Conservation (phyloP, 495 filamentous ascomycete species). For the Hypomontagnella monticulosa region DNA sequence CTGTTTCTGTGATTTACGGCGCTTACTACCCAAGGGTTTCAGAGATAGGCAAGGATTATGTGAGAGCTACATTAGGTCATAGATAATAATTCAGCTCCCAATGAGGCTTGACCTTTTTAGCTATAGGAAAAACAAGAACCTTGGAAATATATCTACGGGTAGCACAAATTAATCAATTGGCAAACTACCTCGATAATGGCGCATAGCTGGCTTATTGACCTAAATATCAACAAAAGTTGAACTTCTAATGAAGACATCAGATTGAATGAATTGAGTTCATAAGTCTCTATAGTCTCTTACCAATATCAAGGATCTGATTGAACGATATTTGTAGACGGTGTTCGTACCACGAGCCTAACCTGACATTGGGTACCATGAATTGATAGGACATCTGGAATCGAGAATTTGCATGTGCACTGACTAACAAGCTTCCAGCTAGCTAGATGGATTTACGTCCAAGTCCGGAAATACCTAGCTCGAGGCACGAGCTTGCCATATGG, state of each 20-base stretch:
- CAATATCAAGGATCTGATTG: constrained; percentile 26
- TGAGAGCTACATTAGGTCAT: constrained; percentile 24
- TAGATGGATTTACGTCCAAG: constrained; percentile 17
- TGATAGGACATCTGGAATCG: too few relatives aligned
- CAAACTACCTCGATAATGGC: background rate
- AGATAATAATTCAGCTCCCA: constrained; percentile 24
- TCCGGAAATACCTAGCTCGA: constrained; percentile 26
- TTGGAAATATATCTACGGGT: too few relatives aligned
- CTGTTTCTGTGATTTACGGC: constrained; percentile 21
- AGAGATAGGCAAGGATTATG: constrained; percentile 19
- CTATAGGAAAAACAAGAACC: constrained; percentile 16
- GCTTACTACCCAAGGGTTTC: constrained; percentile 26
- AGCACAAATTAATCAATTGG: background rate
- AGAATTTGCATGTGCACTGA: background rate
- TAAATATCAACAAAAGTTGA: background rate
- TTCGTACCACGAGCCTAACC: background rate
- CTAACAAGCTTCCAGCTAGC: constrained; percentile 9
- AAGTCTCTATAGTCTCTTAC: constrained; percentile 3
- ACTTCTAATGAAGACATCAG: background rate
- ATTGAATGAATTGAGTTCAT: constrained; percentile 2
- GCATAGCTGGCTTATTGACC: too few relatives aligned
- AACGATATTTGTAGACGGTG: background rate
- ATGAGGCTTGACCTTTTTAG: constrained; percentile 17
- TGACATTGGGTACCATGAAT: background rate
- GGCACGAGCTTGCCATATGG: background rate